Evolutionary conservation across 2,329 filamentous ascomycete genomes (phyloP).

Genomic region (Ceratocystis ficicola): DNA sequence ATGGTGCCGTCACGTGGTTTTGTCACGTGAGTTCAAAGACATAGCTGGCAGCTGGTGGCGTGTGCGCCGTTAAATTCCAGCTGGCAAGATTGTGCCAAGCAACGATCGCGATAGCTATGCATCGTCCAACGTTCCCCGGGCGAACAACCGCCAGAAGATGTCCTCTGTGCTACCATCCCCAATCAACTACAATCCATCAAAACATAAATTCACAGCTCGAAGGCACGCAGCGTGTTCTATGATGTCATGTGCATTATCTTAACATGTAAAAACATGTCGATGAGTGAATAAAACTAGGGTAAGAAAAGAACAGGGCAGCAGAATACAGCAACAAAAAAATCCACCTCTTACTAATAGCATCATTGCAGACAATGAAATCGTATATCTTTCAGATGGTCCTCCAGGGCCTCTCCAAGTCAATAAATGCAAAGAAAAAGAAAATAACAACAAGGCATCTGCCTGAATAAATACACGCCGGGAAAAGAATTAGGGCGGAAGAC

Average conservation of each 20-base stretch:
- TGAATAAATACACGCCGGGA: not conserved
- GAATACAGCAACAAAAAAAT: slow-evolving; percentile 11
- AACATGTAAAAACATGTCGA: slow-evolving; percentile 22
- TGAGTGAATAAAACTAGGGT: slow-evolving; percentile 11
- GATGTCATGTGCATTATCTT: slow-evolving; percentile 20
- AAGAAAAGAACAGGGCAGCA: slow-evolving; percentile 5
- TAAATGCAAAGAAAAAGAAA: slow-evolving; percentile 2
- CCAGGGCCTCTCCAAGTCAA: slow-evolving; percentile 5
- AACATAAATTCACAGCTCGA: not conserved
- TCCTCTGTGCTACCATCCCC: not conserved
- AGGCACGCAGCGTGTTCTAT: not conserved
- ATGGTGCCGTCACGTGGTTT: not conserved
- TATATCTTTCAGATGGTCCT: slow-evolving; percentile 20
- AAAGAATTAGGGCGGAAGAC: slow-evolving; percentile 5
- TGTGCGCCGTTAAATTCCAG: not conserved
- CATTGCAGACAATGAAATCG: slow-evolving; percentile 22
- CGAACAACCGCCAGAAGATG: not conserved
- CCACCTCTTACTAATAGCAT: slow-evolving; percentile 14
- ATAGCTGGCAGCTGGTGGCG: not conserved
- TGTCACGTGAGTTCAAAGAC: not conserved
- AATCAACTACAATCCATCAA: slow-evolving; percentile 5
- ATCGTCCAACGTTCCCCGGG: not conserved
- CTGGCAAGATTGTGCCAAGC: not conserved
- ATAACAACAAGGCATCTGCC: not conserved
- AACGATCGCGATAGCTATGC: not conserved